Evolutionary conservation across 306 rosid genomes (phyloP), one percentile per base, ranked within the genome.

Genomic region (Prunus kanzakura): DNA sequence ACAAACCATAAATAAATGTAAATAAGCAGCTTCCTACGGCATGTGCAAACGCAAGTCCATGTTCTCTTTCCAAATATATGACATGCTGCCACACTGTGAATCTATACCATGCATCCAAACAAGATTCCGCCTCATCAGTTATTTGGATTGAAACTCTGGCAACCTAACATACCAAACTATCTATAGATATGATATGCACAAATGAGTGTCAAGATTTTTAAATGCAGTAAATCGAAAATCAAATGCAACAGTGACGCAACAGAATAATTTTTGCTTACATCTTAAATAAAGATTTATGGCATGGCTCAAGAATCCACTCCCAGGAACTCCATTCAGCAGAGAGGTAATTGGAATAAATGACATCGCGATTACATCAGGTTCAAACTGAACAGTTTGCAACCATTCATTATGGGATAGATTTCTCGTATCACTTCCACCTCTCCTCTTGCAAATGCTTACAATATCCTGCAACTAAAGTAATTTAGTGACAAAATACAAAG

Each of bases 301-400:
- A 82, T 95, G 98, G 86, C 96, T 92, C 86, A 95, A 87, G 87
- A 95, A 95, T 82, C 98, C 98, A 82, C 98, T 90, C 80, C 98
- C 98, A 0, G 89, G 97, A 47, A 95, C 97, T 82, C 98, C 98
- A 78, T 92, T 92, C 76, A 95, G 80, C 66, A 95, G 82, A 88
- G 98, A 92, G 16, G 97, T 92, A 73, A 95, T 85, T 61, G 98
- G 98, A 80, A 95, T 89, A 71, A 95, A 92, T 58, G 98, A 90
- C 97, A 95, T 89, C 80, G 97, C 86, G 86, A 95, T 95, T 77
- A 89, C 97, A 83, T 92, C 96, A 70, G 98, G 97, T 85, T 90
- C 93, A 20, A 18, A 75, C 86, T 92, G 98, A 81, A 95, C 97
- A 73, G 89, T 88, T 67, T 85, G 97, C 69, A 95, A 79, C 98